Conservation (phyloP, 306 rosid genomes). For the Quercus gilva region DNA sequence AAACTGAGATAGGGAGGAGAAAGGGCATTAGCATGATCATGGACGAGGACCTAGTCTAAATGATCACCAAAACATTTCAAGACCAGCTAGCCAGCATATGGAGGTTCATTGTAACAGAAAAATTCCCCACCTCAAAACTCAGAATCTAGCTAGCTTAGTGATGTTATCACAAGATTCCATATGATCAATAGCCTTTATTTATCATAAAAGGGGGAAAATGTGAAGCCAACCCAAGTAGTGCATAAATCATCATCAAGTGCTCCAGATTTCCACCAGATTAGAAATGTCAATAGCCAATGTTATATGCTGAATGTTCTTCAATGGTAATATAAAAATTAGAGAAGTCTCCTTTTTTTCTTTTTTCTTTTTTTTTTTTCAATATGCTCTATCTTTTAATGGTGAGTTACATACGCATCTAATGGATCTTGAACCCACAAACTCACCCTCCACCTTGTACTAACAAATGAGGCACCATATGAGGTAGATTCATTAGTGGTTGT, state of each 20-base stretch:
- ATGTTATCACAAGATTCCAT: conserved; percentile 2
- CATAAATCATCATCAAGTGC: conserved; percentile 3
- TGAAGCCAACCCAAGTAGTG: conserved; percentile 19
- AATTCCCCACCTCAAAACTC: not conserved
- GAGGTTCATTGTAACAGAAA: not conserved
- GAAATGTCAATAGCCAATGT: not conserved
- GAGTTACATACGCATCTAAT: too few species aligned
- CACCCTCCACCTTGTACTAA: too few species aligned
- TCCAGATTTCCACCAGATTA: conserved; percentile 6
- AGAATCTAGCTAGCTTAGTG: conserved; percentile 9
- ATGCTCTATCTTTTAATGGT: too few species aligned
- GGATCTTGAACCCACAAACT: too few species aligned
- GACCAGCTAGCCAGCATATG: not conserved
- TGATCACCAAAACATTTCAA: too few species aligned
- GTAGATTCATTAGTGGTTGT: not conserved
- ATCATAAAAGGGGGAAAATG: too few species aligned
- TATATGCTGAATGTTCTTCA: not conserved
- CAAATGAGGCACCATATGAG: too few species aligned
- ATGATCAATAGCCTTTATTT: not conserved
- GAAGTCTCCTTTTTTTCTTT: too few species aligned
- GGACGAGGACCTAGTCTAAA: not conserved
- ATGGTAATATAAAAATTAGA: not conserved
- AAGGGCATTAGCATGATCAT: not conserved
- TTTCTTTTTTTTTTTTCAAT: too few species aligned
- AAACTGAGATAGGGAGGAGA: not conserved